Evolutionary conservation across 139 green algal genomes (phyloP), one percentile per base, ranked within the genome.

Genomic region (Bryopsis sp.): DNA sequence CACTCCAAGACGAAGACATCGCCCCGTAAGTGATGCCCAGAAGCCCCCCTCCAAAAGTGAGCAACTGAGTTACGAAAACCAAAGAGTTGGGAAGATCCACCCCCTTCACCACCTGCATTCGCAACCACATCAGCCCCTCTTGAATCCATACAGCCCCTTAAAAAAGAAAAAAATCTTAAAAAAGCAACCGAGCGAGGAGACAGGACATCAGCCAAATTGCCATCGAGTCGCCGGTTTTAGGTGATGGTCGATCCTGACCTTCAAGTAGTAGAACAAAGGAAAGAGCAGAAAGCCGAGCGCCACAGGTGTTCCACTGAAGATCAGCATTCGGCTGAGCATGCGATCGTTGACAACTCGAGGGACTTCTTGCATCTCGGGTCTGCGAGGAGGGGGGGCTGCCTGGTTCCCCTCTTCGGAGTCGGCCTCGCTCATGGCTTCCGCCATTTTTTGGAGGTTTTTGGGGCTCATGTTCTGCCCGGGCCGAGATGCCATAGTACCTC

Each of bases 1-100:
- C 7, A 65, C 58, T 65, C 32, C 32, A 32, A 22, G 58, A 65
- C 15, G 43, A 39, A 65, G 39, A 74, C 39, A 89, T 60, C 50
- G 85, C 78, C 37, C 79, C 84, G 39, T 88, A 90, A 0, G 76
- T 77, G 66, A 90, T 90, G 47, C 84, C 84, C 32, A 78, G 38
- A 47, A 88, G 63, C 36, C 80, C 84, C 32, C 63, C 82, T 6
- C 84, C 84, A 72, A 87, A 90, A 22, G 74, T 76, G 4, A 81
- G 33, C 2, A 74, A 68, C 47, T 67, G 68, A 3, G 75, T 54
- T 28, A 81, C 46, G 47, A 84, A 88, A 0, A 85, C 81, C 24
- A 78, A 58, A 73, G 60, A 80, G 3, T 64, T 77, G 2, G 82
- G 77, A 22, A 90, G 22, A 57, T 87, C 78, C 1, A 88, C 36